These are phyloP conservation scores for Lepidium didymum DNA, from an alignment of 345 rosid genomes.

Conservation along the genomic window DNA sequence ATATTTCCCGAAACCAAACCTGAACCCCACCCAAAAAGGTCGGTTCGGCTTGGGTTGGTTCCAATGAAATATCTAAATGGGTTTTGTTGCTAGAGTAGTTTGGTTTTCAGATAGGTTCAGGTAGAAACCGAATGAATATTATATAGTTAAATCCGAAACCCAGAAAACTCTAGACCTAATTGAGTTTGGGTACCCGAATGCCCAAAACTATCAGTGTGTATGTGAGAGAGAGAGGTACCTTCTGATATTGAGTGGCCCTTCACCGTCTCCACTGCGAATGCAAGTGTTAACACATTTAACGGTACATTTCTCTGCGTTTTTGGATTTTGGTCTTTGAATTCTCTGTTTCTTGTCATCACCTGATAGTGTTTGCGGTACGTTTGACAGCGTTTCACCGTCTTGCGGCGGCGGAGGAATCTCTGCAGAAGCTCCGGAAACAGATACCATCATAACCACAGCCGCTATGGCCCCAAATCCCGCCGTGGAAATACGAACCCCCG, in stretches of 20 bases:
- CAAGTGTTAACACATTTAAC: constrained; percentile 75
- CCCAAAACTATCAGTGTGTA: too few relatives aligned
- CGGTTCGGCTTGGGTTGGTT: too few relatives aligned
- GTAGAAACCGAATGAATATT: too few relatives aligned
- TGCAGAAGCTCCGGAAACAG: constrained; percentile 27
- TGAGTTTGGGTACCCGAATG: too few relatives aligned
- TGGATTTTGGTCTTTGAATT: constrained; percentile 76
- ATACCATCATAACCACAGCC: constrained; percentile 27
- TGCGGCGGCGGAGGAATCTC: constrained; percentile 25
- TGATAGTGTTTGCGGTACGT: constrained; percentile 74
- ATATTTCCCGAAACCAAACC: too few relatives aligned
- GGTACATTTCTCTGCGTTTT: constrained; percentile 83
- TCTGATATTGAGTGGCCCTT: constrained; percentile 76
- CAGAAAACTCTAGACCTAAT: too few relatives aligned
- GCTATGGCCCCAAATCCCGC: constrained; percentile 33
- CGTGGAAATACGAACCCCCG: constrained; percentile 17
- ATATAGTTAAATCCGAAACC: too few relatives aligned
- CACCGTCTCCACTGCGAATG: constrained; percentile 74
- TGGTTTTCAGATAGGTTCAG: too few relatives aligned
- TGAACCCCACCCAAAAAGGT: too few relatives aligned
- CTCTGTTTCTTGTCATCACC: constrained; percentile 73
- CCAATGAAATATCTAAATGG: too few relatives aligned
- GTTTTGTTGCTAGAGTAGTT: too few relatives aligned
- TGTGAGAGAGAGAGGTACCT: constrained; percentile 30
- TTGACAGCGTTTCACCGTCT: constrained; percentile 52